phyloP scores from a whole-genome alignment of 164 flowering plant species.

The Liquidambar formosana region DNA sequence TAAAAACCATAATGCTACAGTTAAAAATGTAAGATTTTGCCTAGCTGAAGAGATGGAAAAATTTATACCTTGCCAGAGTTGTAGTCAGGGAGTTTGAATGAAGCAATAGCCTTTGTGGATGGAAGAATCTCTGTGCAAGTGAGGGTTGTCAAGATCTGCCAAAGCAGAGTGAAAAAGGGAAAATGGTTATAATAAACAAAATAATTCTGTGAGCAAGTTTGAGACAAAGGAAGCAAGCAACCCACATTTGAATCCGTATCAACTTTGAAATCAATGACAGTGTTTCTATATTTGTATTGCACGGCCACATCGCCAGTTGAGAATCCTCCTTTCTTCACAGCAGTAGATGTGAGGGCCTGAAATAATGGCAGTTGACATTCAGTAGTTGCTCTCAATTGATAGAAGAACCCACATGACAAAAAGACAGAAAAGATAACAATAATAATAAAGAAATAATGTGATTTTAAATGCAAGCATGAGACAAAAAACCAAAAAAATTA shows the following conservation, averaged over 20 bases:
- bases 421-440: neutral
- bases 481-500: neutral
- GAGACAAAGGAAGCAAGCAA: constrained; percentile 6
- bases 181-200: neutral
- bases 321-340: constrained; percentile 83
- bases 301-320: constrained; percentile 78
- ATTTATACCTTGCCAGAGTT: constrained; percentile 76
- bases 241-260: constrained; percentile 88
- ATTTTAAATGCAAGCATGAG: neutral
- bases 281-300: constrained; percentile 65
- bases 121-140: constrained; percentile 68
- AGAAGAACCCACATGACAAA: neutral
- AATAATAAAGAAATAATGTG: too few species aligned
- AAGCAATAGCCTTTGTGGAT: constrained; percentile 81
- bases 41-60: neutral
- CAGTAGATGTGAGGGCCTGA: constrained; percentile 83
- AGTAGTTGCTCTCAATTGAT: neutral
- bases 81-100: constrained; percentile 74
- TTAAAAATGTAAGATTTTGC: neutral
- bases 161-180: constrained; percentile 3
- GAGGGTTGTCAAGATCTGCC: constrained; percentile 67
- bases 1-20: neutral
- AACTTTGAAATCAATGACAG: constrained; percentile 78
- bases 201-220: neutral
- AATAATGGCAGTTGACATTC: constrained; percentile 2